These are phyloP conservation scores for Schizophyllum commune DNA, from an alignment of 1,284 basidiomycete genomes.

Conservation along the genomic window DNA sequence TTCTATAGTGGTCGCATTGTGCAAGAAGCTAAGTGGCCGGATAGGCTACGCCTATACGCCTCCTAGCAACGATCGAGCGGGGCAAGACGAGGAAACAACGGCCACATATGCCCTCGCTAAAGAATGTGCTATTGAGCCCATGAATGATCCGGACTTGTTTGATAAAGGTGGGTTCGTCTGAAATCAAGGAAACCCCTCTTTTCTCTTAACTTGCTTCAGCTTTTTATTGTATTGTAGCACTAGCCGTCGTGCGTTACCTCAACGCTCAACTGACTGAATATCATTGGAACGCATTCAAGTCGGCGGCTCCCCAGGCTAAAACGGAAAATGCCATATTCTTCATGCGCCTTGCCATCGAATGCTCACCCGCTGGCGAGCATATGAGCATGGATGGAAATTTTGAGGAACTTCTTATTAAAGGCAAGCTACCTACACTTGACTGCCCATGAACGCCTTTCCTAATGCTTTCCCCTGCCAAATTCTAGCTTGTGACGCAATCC, in stretches of 20 bases:
- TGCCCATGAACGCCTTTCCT: no score
- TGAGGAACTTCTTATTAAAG: not conserved
- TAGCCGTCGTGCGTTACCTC: not conserved
- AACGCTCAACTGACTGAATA: not conserved
- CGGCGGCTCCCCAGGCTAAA: no score
- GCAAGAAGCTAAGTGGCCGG: no score
- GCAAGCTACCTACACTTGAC: no score
- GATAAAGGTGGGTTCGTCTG: not conserved
- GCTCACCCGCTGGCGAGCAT: not conserved
- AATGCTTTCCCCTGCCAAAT: no score
- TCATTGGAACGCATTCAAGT: not conserved
- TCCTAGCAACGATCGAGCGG: not conserved
- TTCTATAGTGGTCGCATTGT: slow-evolving; percentile 12
- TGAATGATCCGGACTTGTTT: not conserved
- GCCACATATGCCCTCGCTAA: not conserved
- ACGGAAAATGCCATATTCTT: not conserved
- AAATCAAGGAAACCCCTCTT: no score
- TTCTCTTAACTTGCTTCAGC: not conserved
- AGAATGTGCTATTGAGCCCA: not conserved
- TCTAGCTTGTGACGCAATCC: no score
- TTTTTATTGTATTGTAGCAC: not conserved
- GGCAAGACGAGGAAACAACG: not conserved
- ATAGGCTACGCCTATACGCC: not conserved
- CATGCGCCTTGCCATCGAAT: not conserved
- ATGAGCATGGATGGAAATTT: not conserved